Evolutionary conservation across 106 monocot species (phyloP).

Genomic region (Dioscorea zingiberensis): DNA sequence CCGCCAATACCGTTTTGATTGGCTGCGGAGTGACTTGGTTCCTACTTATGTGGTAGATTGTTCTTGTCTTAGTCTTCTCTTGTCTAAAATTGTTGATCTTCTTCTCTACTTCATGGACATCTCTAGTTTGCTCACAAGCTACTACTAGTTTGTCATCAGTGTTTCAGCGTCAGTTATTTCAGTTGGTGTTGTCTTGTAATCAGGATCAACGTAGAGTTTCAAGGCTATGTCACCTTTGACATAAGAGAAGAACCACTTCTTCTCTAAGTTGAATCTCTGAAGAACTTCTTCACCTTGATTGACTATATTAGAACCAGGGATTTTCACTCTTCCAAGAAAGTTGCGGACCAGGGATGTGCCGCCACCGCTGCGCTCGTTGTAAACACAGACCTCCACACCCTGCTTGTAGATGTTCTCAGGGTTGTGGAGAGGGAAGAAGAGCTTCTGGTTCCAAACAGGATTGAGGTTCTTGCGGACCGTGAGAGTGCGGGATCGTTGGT

Average conservation of each 20-base stretch:
- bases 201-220: constrained; percentile 29
- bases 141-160: neutral
- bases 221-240: constrained; percentile 41
- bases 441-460: constrained; percentile 58
- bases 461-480: constrained; percentile 32
- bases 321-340: constrained; percentile 40
- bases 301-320: constrained; percentile 19
- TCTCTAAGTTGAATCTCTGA: constrained; percentile 35
- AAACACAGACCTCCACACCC: constrained; percentile 30
- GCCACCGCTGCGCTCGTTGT: constrained; percentile 49
- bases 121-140: neutral
- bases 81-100: neutral
- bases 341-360: constrained; percentile 31
- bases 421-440: constrained; percentile 30
- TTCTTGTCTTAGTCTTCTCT: constrained; percentile 10
- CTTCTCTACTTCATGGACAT: constrained; percentile 12
- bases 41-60: constrained; percentile 18
- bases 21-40: constrained; percentile 28
- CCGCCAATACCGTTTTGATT: constrained; percentile 9
- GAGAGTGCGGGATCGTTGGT: constrained; percentile 32
- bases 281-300: constrained; percentile 28
- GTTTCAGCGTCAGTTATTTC: neutral
- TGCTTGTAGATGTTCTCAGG: constrained; percentile 7
- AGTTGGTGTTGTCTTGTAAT: constrained; percentile 8
- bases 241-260: constrained; percentile 40